Evolutionary conservation across 768 basidiomycete genomes (phyloP).

Genomic region (Leccinum pellstonianum): DNA sequence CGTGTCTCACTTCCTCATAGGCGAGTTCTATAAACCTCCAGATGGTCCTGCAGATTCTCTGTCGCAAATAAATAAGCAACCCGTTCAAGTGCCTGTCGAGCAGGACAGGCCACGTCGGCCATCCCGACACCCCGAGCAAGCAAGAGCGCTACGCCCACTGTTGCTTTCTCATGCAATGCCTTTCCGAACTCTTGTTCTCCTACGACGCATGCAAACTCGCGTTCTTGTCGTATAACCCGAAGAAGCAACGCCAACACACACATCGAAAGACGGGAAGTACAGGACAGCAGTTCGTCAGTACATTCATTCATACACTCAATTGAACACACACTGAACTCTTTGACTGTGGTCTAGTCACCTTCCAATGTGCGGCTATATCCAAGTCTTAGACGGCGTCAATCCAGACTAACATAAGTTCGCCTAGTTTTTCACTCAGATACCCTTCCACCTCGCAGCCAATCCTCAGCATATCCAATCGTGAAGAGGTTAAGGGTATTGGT

Average conservation of each 20-base stretch:
- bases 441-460: too few species aligned
- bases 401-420: too few species aligned
- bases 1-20: conserved; percentile 67
- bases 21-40: conserved; percentile 61
- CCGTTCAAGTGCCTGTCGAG: conserved; percentile 9
- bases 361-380: too few species aligned
- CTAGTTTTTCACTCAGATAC: too few species aligned
- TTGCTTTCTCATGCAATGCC: conserved; percentile 86
- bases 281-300: conserved; percentile 49
- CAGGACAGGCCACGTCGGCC: conserved; percentile 15
- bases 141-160: conserved; percentile 49
- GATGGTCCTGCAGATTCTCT: conserved; percentile 29
- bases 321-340: too few species aligned
- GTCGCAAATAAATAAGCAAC: conserved; percentile 15
- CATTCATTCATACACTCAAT: too few species aligned
- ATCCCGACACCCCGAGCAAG: conserved; percentile 17
- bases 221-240: conserved; percentile 76
- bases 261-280: conserved; percentile 63
- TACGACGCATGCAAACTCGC: conserved; percentile 89
- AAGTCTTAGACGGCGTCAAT: too few species aligned
- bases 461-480: too few species aligned
- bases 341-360: too few species aligned
- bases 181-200: conserved; percentile 91
- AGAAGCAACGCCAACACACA: conserved; percentile 52
- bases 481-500: too few species aligned